Percentiles rank a stretch among this genome's conserved stretches.
Evolutionary conservation across 2,329 filamentous ascomycete species (phyloP).

Genomic region (Rachicladosporium sp.): DNA sequence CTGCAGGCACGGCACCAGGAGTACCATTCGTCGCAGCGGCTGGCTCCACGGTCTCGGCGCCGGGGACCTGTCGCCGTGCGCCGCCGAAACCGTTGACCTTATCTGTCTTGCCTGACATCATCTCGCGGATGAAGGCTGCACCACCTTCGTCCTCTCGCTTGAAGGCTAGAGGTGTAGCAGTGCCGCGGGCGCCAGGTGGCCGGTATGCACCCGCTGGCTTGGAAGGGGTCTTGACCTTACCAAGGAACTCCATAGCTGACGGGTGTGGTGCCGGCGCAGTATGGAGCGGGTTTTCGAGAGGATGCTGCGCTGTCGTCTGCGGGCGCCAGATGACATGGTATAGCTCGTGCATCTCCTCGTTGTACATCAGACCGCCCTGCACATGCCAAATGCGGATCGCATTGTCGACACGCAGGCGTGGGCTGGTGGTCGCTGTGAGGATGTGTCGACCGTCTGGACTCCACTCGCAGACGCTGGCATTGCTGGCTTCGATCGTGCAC

Average conservation of each 20-base stretch:
- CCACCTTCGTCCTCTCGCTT: conserved; percentile 96
- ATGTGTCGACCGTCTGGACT: conserved; percentile 92
- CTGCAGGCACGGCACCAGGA: conserved; percentile 57
- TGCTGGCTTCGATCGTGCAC: conserved; percentile 86
- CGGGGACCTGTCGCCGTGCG: conserved; percentile 65
- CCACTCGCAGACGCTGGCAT: conserved; percentile 94
- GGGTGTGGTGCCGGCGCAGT: conserved; percentile 66
- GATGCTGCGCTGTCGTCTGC: conserved; percentile 48
- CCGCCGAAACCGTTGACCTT: conserved; percentile 66
- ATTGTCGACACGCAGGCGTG: conserved; percentile 89
- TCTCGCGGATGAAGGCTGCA: conserved; percentile 73
- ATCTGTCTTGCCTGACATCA: conserved; percentile 39
- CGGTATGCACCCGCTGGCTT: conserved; percentile 97
- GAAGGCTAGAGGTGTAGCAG: conserved; percentile 81
- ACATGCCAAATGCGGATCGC: conserved; percentile 93
- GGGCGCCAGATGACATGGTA: conserved; percentile 85
- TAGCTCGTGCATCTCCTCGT: conserved; percentile 85
- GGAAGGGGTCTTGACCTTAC: conserved; percentile 81
- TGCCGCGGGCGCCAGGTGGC: conserved; percentile 82
- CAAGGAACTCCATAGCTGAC: conserved; percentile 71
- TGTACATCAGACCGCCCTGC: conserved; percentile 79
- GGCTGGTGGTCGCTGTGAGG: conserved; percentile 94
- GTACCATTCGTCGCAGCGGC: conserved; percentile 29
- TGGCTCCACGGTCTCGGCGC: conserved; percentile 59
- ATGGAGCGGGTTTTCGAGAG: conserved; percentile 59